Conservation (phyloP, 208 protist species). For the Trypanosomatidae sp. region DNA sequence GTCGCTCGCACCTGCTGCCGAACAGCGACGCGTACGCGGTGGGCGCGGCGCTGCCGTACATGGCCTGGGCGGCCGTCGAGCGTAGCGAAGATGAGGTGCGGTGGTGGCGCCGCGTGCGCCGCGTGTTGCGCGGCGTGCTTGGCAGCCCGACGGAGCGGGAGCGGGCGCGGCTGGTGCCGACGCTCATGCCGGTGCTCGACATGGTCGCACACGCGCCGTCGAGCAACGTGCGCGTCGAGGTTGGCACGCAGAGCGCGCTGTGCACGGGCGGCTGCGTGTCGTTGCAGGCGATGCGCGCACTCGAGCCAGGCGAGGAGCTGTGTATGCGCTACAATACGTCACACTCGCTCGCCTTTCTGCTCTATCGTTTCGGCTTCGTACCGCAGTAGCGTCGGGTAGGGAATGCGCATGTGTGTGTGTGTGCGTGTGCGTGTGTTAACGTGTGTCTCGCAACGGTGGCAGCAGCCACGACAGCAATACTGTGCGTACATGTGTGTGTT, state of each 20-base stretch:
- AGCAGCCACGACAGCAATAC: background rate
- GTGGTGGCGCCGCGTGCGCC: slow-evolving; percentile 18
- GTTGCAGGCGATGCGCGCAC: slow-evolving; percentile 45
- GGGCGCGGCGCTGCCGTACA: slow-evolving; percentile 47
- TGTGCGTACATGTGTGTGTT: background rate
- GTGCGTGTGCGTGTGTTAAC: background rate
- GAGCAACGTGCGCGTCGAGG: slow-evolving; percentile 55
- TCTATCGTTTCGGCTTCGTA: slow-evolving; percentile 77
- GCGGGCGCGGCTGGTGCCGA: slow-evolving; percentile 55
- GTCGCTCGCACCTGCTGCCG: slow-evolving; percentile 63
- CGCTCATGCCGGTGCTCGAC: slow-evolving; percentile 59
- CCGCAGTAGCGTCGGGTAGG: no score
- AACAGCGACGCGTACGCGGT: slow-evolving; percentile 28
- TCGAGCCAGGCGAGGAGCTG: slow-evolving; percentile 54
- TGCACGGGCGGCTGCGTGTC: slow-evolving; percentile 42
- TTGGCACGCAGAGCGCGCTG: slow-evolving; percentile 15
- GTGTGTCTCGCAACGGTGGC: background rate
- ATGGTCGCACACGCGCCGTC: slow-evolving; percentile 49
- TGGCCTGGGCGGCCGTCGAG: slow-evolving; percentile 31
- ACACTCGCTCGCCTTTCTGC: slow-evolving; percentile 38
- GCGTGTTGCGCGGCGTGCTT: slow-evolving; percentile 12
- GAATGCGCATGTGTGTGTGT: no score
- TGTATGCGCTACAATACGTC: slow-evolving; percentile 60
- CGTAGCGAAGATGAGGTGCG: slow-evolving; percentile 26
- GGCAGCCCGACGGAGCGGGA: slow-evolving; percentile 18